Base-by-base conservation (phyloP, 179 eudicot genomes). In the Beta corolliflora region DNA sequence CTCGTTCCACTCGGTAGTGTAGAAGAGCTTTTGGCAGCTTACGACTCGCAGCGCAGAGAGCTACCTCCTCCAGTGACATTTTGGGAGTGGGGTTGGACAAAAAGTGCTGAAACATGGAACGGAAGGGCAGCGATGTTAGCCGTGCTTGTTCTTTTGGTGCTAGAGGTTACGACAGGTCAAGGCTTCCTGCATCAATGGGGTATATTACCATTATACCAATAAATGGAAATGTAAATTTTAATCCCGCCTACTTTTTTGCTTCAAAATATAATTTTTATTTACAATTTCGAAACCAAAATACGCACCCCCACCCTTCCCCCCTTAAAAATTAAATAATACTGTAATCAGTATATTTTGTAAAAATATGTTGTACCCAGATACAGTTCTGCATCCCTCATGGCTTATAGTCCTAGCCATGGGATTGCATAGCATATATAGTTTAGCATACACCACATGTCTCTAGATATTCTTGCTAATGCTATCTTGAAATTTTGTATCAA, bases 21-120 rank as follows among this genome's bases (percentile, higher is more conserved):
- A 55, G 98, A 97, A 84, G 99, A 97, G 89, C 91, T 97, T 75
- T 84, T 97, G 83, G 99, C 99, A 13, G 85, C 94, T 15, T 94
- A 97, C 46, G 98, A 97, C 78, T 93, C 99, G n/a, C 95, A 97
- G 54, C 93, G 98, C 3, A 85, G 97, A 84, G 98, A 92, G 88
- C 89, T 97, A 66, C 99, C 99, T 0, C 88, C 99, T 4, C 98
- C 93, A 9, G 97, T 94, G 76, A 90, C 91, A 9, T 72, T 97
- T 66, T 97, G 99, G 98, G 97, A 97, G 80, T 97, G 99, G 97
- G 99, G 99, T 58, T 97, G 92, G 92, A 97, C 98, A 3, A 93
- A 92, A 83, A 97, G 99, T 83, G 99, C 99, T 21, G 99, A 97
- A 84, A 97, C 99, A 31, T 97, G 99, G 99, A 97, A 97, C 56